Conservation (phyloP, 495 filamentous ascomycete species). For the Penicillium samsonianum region DNA sequence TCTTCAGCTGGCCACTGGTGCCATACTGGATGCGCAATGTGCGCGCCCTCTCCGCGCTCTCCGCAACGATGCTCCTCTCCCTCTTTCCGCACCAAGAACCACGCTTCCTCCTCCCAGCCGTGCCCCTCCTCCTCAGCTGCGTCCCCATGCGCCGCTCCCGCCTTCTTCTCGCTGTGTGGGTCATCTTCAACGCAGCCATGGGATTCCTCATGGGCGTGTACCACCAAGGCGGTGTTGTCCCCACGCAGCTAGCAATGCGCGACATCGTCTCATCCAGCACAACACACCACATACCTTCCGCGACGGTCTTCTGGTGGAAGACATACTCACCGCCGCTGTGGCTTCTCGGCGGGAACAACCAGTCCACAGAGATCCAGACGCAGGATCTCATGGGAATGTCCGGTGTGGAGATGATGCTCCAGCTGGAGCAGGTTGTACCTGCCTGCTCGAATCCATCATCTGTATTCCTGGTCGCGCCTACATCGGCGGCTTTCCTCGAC, state of each 20-base stretch:
- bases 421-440: slow-evolving; percentile 55
- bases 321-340: slow-evolving; percentile 94
- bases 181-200: slow-evolving; percentile 76
- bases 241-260: slow-evolving; percentile 64
- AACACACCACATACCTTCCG: slow-evolving; percentile 44
- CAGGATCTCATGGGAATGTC: slow-evolving; percentile 80
- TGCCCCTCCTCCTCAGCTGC: slow-evolving; percentile 87
- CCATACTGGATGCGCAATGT: slow-evolving; percentile 52
- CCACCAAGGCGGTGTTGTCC: slow-evolving; percentile 91
- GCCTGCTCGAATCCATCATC: slow-evolving; percentile 47
- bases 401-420: slow-evolving; percentile 58
- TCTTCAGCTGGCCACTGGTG: slow-evolving; percentile 52
- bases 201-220: slow-evolving; percentile 88
- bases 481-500: slow-evolving; percentile 71
- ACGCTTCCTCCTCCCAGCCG: slow-evolving; percentile 83
- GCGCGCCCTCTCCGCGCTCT: slow-evolving; percentile 70
- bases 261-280: slow-evolving; percentile 34
- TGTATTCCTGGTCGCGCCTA: slow-evolving; percentile 67
- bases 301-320: slow-evolving; percentile 89
- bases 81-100: slow-evolving; percentile 92
- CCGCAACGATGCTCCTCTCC: slow-evolving; percentile 77
- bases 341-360: slow-evolving; percentile 72
- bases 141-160: slow-evolving; percentile 66
- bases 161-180: slow-evolving; percentile 69
- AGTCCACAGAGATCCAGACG: slow-evolving; percentile 58